These are phyloP conservation scores for Podila clonocystis DNA, from an alignment of 192 early-diverging fungal species.

Conservation along the genomic window DNA sequence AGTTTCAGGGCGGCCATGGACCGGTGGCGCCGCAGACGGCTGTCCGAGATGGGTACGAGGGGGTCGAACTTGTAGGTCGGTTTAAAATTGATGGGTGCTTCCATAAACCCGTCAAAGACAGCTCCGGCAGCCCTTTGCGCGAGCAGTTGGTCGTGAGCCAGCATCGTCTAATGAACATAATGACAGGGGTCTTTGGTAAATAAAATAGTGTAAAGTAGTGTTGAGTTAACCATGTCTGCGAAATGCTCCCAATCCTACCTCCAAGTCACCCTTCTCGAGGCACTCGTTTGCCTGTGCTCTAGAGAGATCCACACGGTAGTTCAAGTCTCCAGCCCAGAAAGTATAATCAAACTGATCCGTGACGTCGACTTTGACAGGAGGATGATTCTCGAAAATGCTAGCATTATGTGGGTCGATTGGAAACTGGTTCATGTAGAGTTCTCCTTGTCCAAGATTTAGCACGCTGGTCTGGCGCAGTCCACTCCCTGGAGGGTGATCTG, in stretches of 20 bases:
- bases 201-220: no score
- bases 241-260: slow-evolving; percentile 16
- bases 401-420: background rate
- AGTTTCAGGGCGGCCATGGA: slow-evolving; percentile 1
- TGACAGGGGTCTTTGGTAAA: background rate
- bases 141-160: slow-evolving; percentile 57
- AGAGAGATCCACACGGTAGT: slow-evolving; percentile 73
- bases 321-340: slow-evolving; percentile 85
- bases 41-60: slow-evolving; percentile 12
- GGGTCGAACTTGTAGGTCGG: slow-evolving; percentile 87
- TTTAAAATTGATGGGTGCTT: slow-evolving; percentile 72
- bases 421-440: background rate
- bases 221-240: background rate
- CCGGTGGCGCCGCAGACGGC: background rate
- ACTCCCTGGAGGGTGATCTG: background rate
- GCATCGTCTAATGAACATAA: slow-evolving; percentile 39
- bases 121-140: slow-evolving; percentile 24
- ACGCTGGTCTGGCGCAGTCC: background rate
- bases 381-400: background rate
- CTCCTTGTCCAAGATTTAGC: background rate
- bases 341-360: slow-evolving; percentile 63
- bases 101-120: slow-evolving; percentile 64
- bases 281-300: slow-evolving; percentile 60
- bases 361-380: slow-evolving; percentile 26
- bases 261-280: slow-evolving; percentile 59